phyloP scores from a whole-genome alignment of 2,329 filamentous ascomycete genomes.

The Alternaria sp. region DNA sequence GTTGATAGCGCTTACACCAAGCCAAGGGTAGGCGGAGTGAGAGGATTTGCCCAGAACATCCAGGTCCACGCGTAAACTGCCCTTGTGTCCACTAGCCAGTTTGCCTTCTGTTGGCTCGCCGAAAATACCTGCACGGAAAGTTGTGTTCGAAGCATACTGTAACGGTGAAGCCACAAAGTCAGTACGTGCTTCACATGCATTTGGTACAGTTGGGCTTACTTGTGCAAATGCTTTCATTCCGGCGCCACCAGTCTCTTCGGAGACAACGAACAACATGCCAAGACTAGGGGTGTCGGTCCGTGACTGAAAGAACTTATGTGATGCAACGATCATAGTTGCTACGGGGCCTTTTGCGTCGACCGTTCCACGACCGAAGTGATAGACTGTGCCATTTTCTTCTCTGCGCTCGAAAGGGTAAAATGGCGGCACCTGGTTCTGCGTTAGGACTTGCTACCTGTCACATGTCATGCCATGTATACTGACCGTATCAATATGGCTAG shows the following conservation, averaged over 20 bases:
- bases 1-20: conserved; percentile 84
- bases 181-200: background rate
- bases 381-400: conserved; percentile 61
- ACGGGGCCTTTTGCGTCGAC: conserved; percentile 68
- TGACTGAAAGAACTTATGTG: conserved; percentile 61
- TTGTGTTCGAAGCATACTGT: conserved; percentile 41
- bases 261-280: conserved; percentile 70
- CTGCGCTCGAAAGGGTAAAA: conserved; percentile 70
- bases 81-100: conserved; percentile 90
- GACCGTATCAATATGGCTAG: conserved; percentile 80
- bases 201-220: background rate
- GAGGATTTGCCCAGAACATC: conserved; percentile 76
- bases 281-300: conserved; percentile 50
- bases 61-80: conserved; percentile 72
- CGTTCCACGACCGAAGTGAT: conserved; percentile 70
- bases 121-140: conserved; percentile 78
- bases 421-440: conserved; percentile 57
- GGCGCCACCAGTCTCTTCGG: conserved; percentile 80
- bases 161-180: background rate
- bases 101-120: conserved; percentile 91
- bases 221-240: conserved; percentile 71
- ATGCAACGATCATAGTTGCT: conserved; percentile 75
- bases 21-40: conserved; percentile 89
- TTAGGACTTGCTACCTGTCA: background rate
- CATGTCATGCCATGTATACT: background rate